A percentile compares a stretch with the other conserved stretches of the same genome.
Conservation (phyloP, 192 early-diverging fungal species). For the Backusella parvicylindrica region DNA sequence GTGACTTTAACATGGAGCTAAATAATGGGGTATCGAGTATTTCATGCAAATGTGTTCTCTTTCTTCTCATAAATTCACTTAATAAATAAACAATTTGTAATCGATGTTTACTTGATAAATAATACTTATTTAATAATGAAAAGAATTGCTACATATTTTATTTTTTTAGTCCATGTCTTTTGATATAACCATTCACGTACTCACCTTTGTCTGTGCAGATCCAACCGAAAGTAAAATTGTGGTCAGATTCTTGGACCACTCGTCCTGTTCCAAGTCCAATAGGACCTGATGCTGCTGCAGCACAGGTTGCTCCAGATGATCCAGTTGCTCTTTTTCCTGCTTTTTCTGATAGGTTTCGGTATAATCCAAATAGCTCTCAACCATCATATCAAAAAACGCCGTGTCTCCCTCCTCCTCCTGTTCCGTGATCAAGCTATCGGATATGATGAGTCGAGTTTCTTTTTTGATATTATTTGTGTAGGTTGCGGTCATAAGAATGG, state of each 20-base stretch:
- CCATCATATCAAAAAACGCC: slow-evolving; percentile 16
- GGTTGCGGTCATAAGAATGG: slow-evolving; percentile 20
- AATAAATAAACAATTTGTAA: slow-evolving; percentile 44
- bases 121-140: slow-evolving; percentile 42
- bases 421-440: slow-evolving; percentile 22
- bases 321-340: neutral
- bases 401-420: neutral
- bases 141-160: slow-evolving; percentile 39
- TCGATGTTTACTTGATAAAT: slow-evolving; percentile 43
- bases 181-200: neutral
- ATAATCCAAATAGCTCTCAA: slow-evolving; percentile 26
- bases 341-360: slow-evolving; percentile 1
- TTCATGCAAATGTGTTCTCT: slow-evolving; percentile 50
- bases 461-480: slow-evolving; percentile 27
- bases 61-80: slow-evolving; percentile 46
- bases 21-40: slow-evolving; percentile 52
- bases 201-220: slow-evolving; percentile 30
- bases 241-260: slow-evolving; percentile 34
- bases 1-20: slow-evolving; percentile 41
- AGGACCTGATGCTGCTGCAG: slow-evolving; percentile 15
- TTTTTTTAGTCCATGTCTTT: neutral
- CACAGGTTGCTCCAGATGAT: neutral
- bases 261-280: slow-evolving; percentile 30
- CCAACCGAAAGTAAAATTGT: slow-evolving; percentile 24
- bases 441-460: slow-evolving; percentile 25